Base-by-base conservation (phyloP, 2,329 filamentous ascomycete species). In the Penicillium fuscoglaucum region DNA sequence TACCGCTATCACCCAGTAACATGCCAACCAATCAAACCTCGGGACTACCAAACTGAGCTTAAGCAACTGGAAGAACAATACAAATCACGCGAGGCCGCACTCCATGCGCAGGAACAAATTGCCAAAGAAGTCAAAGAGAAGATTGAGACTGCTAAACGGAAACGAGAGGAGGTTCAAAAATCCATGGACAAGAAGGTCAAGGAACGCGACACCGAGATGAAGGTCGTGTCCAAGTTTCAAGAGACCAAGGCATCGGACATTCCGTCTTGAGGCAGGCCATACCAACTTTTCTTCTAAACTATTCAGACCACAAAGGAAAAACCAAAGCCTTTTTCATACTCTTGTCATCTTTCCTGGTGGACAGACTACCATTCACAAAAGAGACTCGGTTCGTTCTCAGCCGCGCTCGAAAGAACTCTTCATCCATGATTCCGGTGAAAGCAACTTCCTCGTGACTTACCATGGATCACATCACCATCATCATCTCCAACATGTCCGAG, bases 171-270 rank as follows among this genome's bases (percentile, higher is more conserved):
- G 47, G 66, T 78, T 0, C 75, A 77, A 56, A 74, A 69, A 48
- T 69, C 70, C 4, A 73, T 78, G 62, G 75, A 78, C 54, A 76
- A 77, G 63, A 78, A 78, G 61, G 69, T 70, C 13, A 76, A 76
- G 57, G 75, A 78, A 57, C 67, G 75, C 35, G 73, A 78, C 52
- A 76, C 70, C 5, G 76, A 78, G 61, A 68, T 77, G 66, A 78
- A 75, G 54, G 71, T 78, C 3, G 63, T 78, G 2, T 73, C 72
- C 47, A 78, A 78, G 53, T 77, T 73, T 45, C 76, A 76, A 56
- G 71, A 75, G 58, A 73, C 72, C 37, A 76, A 74, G 58, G 67
- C 65, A 8, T 68, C 70, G 6, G 67, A 70, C 26, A 65, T 72
- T 46, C 62, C 68, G 19, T 64, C 69, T 31, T 71, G 68, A 68